Evolutionary conservation across 1,284 basidiomycete species (phyloP).

Genomic region (Puccinia polysora): DNA sequence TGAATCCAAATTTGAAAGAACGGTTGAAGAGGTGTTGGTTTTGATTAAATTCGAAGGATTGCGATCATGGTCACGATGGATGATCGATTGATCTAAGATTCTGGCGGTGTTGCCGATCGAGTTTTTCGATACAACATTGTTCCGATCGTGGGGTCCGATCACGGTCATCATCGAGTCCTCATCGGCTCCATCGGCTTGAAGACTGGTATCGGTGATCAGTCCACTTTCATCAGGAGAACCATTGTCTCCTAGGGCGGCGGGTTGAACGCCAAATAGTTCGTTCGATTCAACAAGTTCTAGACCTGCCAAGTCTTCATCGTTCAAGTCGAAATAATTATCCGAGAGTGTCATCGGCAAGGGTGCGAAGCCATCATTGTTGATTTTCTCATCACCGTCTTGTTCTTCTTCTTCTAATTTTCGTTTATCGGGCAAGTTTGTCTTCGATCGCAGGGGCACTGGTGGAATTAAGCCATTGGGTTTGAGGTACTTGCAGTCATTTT

Average conservation of each 20-base stretch:
- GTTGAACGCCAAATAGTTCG: too few relatives aligned
- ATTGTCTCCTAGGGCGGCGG: too few relatives aligned
- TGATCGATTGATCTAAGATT: background rate
- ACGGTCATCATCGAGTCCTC: background rate
- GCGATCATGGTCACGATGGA: background rate
- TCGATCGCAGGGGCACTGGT: background rate
- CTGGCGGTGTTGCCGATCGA: background rate
- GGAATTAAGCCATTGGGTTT: too few relatives aligned
- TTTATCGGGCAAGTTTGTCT: background rate
- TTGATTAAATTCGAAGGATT: too few relatives aligned
- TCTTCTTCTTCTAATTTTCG: conserved; percentile 12
- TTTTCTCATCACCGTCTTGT: too few relatives aligned
- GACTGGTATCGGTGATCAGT: conserved; percentile 5
- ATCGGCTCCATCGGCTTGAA: background rate
- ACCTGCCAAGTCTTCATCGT: conserved; percentile 29
- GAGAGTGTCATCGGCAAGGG: conserved; percentile 7
- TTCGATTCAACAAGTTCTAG: conserved; percentile 5
- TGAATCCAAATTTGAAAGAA: too few relatives aligned
- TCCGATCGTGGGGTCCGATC: background rate
- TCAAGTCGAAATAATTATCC: conserved; percentile 35
- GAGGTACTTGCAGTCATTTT: too few relatives aligned
- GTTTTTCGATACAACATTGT: too few relatives aligned
- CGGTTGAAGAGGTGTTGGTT: too few relatives aligned
- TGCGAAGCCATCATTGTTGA: background rate
- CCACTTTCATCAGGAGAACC: conserved; percentile 22